Evolutionary conservation across 441 rosid species (phyloP), one percentile per base, ranked within the genome.

Genomic region (Corymbia calophylla): DNA sequence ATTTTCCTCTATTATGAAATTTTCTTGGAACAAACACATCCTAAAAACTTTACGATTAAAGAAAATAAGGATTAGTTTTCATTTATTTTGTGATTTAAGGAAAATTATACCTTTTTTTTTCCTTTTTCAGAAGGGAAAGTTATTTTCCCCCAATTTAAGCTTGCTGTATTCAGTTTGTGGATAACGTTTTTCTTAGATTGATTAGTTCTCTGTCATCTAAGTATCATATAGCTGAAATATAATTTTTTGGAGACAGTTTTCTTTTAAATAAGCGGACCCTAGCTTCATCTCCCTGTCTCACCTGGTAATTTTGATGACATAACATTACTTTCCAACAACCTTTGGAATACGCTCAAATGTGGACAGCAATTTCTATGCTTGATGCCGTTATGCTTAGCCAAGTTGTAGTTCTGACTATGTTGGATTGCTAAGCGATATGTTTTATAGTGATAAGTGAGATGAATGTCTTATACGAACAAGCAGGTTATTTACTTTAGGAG

Each of bases 71-170:
- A 77, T 21, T 44, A 44, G 10, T 77, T 77, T 77, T 77, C 1
- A 44, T 77, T 6, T 77, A 0, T 77, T 62, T 62, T 1, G 8
- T 23, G 1, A 3, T 77, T 77, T 77, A 23, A 14, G 1, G 8
- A 77, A 44, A 58, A 3, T 58, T 4, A 77, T 13, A 39, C 44
- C 3, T 4, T 11, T 64, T n/a, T 14, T 7, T 39, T 77, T n/a
- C n/a, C 44, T n/a, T 44, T 44, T 13, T 44, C 2, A 11, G 5
- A 39, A 77, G 9, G 15, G 14, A 5, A 44, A 44, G 27, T 12
- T 23, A 1, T 77, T 44, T 23, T 9, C 84, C 3, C 29, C 18
- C 7, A 1, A 44, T 44, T 3, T 7, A 2, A 23, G 3, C 1
- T 23, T 12, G 5, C 23, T 12, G 84, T 44, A 19, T 73, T 73